Percentiles rank a stretch among this genome's conserved stretches.
Conservation (phyloP, 768 basidiomycete genomes). For the Symmetrospora coprosmae region DNA sequence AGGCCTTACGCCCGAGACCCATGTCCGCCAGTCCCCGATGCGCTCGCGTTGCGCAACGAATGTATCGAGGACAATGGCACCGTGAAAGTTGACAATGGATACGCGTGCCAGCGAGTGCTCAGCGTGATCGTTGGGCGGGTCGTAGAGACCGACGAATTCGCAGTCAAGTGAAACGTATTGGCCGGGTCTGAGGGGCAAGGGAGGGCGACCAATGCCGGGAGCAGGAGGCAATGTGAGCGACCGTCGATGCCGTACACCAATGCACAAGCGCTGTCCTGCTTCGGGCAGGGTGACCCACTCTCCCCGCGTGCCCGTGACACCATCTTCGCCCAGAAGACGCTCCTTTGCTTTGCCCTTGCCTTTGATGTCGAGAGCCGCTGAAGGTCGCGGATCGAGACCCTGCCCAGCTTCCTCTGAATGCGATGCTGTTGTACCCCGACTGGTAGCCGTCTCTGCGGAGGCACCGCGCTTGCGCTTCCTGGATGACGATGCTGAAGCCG, state of each 20-base stretch:
- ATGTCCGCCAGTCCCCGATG: constrained; percentile 84
- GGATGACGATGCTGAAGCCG: neutral
- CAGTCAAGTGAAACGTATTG: constrained; percentile 57
- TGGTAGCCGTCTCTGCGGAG: neutral
- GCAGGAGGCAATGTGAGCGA: too few species aligned
- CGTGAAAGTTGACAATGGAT: constrained; percentile 69
- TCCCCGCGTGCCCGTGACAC: neutral
- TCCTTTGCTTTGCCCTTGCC: constrained; percentile 13
- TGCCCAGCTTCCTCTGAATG: too few species aligned
- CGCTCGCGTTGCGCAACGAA: constrained; percentile 74
- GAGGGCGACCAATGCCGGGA: neutral
- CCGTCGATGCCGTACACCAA: too few species aligned
- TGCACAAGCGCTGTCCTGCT: neutral
- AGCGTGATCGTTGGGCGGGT: constrained; percentile 52
- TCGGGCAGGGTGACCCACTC: neutral
- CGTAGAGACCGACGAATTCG: constrained; percentile 82
- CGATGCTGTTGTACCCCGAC: too few species aligned
- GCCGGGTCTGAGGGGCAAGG: constrained; percentile 1
- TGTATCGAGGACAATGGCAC: constrained; percentile 61
- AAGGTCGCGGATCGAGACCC: neutral
- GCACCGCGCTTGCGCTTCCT: neutral
- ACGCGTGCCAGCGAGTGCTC: constrained; percentile 81
- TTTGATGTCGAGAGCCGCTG: neutral
- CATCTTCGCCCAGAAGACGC: neutral
- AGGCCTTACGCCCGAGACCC: constrained; percentile 68